Evolutionary conservation across 2,329 filamentous ascomycete species (phyloP).

Genomic region (Parascedosporium putredinis): DNA sequence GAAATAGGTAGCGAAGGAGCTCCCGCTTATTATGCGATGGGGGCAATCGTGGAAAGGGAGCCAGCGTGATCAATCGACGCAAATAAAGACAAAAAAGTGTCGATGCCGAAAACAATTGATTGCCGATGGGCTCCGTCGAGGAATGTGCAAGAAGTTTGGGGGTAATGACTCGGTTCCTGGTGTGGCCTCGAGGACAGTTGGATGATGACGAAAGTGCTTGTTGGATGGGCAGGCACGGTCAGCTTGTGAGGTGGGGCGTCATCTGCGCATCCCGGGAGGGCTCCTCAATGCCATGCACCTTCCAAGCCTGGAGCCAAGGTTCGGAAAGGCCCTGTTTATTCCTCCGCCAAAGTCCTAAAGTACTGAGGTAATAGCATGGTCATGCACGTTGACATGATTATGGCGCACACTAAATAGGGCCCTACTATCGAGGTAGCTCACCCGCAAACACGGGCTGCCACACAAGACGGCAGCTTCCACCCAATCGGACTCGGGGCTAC

Average conservation of each 20-base stretch:
- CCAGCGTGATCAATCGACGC: conserved; percentile 25
- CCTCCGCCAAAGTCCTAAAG: no score
- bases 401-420: no score
- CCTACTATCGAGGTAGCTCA: no score
- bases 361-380: no score
- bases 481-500: no score
- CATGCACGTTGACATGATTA: not conserved
- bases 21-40: conserved; percentile 31
- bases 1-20: conserved; percentile 58
- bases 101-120: not conserved
- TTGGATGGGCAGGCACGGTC: not conserved
- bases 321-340: not conserved
- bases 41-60: conserved; percentile 30
- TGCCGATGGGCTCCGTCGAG: not conserved
- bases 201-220: not conserved
- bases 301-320: not conserved
- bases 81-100: not conserved
- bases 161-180: no score
- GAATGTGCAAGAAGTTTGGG: not conserved
- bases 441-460: no score
- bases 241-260: not conserved
- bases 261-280: no score
- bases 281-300: not conserved
- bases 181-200: not conserved
- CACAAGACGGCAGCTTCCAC: no score